Evolutionary conservation across 2,329 filamentous ascomycete species (phyloP).

Genomic region (Didymella arachidicola): DNA sequence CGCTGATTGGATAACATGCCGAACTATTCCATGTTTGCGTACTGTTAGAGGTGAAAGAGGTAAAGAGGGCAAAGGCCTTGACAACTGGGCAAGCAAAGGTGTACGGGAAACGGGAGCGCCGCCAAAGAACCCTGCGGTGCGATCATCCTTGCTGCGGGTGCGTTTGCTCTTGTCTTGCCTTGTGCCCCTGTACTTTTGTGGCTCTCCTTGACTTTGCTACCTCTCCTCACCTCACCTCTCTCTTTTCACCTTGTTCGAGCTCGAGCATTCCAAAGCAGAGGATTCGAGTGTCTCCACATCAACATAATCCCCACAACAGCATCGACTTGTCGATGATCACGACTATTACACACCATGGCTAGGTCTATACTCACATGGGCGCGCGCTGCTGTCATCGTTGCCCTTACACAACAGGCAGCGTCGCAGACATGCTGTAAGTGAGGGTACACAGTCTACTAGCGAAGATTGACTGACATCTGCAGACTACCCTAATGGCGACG

Average conservation of each 20-base stretch:
- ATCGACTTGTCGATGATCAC: conserved; percentile 15
- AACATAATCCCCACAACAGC: conserved; percentile 4
- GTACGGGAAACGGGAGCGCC: conserved; percentile 17
- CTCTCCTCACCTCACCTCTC: conserved; percentile 18
- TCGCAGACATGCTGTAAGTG: conserved; percentile 45
- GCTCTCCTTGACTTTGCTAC: conserved; percentile 3
- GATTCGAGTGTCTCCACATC: conserved; percentile 10
- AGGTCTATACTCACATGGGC: conserved; percentile 26
- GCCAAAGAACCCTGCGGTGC: conserved; percentile 16
- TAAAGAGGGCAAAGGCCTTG: conserved; percentile 7
- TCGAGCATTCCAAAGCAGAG: conserved; percentile 19
- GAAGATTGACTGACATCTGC: conserved; percentile 20
- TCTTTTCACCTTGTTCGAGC: conserved; percentile 8
- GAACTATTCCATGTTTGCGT: conserved; percentile 16
- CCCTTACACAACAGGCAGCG: conserved; percentile 28
- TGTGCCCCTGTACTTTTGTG: conserved; percentile 15
- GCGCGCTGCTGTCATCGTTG: conserved; percentile 30
- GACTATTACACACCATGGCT: conserved; percentile 24
- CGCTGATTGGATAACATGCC: conserved; percentile 13
- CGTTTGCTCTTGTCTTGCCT: conserved; percentile 17
- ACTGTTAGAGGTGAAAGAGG: conserved; percentile 14
- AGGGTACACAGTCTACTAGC: not conserved
- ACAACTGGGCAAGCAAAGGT: conserved; percentile 17
- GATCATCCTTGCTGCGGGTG: conserved; percentile 15
- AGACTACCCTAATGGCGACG: conserved; percentile 48